A percentile compares a stretch with the other conserved stretches of the same genome.
Conservation (phyloP, 2,329 filamentous ascomycete genomes). For the Lecanicillium sp. region DNA sequence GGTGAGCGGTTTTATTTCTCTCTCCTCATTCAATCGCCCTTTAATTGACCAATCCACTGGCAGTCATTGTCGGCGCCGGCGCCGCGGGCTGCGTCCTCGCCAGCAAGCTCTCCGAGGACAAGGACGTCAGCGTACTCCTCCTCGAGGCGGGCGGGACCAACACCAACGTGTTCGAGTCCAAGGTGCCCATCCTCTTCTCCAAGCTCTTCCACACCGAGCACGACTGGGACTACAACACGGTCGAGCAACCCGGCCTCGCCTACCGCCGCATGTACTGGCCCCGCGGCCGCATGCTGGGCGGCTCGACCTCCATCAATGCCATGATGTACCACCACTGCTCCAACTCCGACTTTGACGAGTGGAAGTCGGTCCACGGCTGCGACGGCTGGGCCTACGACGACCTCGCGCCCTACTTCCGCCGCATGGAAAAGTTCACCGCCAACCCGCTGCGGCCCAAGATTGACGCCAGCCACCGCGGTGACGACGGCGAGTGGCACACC, state of each 20-base stretch:
- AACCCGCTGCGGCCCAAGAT: conserved; percentile 12
- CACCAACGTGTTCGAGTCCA: conserved; percentile 11
- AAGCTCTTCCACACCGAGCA: conserved; percentile 14
- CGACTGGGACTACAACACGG: conserved; percentile 18
- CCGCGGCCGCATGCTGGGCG: conserved; percentile 16
- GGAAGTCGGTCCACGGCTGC: conserved; percentile 12
- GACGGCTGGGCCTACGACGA: conserved; percentile 13
- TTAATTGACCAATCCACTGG: too few relatives aligned
- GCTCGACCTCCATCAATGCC: conserved; percentile 16
- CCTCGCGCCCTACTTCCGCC: conserved; percentile 12
- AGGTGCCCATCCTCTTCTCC: conserved; percentile 12
- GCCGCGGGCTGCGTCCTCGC: conserved; percentile 21
- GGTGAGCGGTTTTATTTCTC: neutral
- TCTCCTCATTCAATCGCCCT: neutral
- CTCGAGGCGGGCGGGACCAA: conserved; percentile 13
- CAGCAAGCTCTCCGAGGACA: conserved; percentile 18
- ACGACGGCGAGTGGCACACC: conserved; percentile 11
- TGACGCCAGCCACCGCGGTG: conserved; percentile 9
- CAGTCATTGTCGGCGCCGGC: conserved; percentile 20
- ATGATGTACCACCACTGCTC: conserved; percentile 17
- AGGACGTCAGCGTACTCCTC: conserved; percentile 11
- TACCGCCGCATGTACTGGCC: conserved; percentile 15
- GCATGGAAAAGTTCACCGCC: conserved; percentile 14
- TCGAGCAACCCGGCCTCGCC: conserved; percentile 13
- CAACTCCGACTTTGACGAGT: conserved; percentile 14